Percentiles rank a stretch among this genome's conserved stretches.
phyloP scores from a whole-genome alignment of 2,329 filamentous ascomycete species.

The Colletotrichum caudatum region DNA sequence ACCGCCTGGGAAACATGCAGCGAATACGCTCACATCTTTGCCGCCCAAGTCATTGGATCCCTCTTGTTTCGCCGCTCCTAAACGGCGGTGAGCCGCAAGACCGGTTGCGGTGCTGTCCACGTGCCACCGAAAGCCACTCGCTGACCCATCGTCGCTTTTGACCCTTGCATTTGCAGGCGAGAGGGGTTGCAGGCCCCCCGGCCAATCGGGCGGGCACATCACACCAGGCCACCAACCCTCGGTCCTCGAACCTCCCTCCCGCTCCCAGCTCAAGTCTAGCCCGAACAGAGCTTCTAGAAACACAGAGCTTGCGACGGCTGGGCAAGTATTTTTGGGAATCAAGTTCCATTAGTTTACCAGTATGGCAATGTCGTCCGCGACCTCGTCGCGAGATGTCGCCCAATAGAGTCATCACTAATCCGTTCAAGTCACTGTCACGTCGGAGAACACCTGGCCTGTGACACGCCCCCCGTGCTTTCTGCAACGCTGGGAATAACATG shows the following conservation, averaged over 20 bases:
- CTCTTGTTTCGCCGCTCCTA: neutral
- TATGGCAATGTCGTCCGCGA: neutral
- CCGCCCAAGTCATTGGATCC: neutral
- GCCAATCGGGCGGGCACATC: slow-evolving; percentile 28
- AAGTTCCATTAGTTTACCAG: neutral
- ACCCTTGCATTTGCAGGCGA: slow-evolving; percentile 2
- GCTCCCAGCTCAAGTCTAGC: slow-evolving; percentile 1
- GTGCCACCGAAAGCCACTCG: slow-evolving; percentile 4
- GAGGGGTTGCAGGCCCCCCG: neutral
- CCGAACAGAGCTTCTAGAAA: slow-evolving; percentile 21
- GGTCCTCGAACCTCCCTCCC: slow-evolving; percentile 1
- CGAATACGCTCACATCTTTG: slow-evolving; percentile 8
- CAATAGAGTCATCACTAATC: neutral
- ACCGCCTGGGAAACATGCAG: neutral
- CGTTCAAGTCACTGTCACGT: slow-evolving; percentile 10
- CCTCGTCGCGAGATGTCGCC: neutral
- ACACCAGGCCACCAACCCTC: slow-evolving; percentile 1
- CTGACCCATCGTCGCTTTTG: neutral
- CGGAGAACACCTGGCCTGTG: slow-evolving; percentile 34
- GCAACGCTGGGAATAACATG: slow-evolving; percentile 37
- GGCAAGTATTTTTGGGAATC: slow-evolving; percentile 2
- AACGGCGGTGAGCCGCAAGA: slow-evolving; percentile 35
- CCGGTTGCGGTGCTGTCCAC: neutral
- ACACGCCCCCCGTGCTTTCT: slow-evolving; percentile 23
- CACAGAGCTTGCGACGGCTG: neutral